phyloP scores from a whole-genome alignment of 495 filamentous ascomycete genomes.

The Hypoxylon fuscum region DNA sequence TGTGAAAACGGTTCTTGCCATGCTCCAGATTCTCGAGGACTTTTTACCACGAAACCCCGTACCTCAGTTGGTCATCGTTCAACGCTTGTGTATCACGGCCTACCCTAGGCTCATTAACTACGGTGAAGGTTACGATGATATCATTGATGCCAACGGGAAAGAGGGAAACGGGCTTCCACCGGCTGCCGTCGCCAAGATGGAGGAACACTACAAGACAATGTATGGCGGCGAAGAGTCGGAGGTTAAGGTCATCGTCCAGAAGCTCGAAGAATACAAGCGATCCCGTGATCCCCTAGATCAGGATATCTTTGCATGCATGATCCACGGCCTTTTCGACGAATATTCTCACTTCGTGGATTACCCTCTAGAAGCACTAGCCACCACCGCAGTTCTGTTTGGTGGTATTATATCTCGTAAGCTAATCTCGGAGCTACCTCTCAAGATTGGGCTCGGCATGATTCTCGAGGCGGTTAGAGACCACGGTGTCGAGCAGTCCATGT shows the following conservation, averaged over 20 bases:
- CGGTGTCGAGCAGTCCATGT: slow-evolving; percentile 84
- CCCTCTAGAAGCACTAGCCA: slow-evolving; percentile 90
- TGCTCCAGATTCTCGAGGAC: slow-evolving; percentile 82
- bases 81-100: slow-evolving; percentile 86
- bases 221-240: slow-evolving; percentile 82
- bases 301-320: slow-evolving; percentile 97
- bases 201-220: slow-evolving; percentile 96
- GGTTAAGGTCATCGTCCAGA: slow-evolving; percentile 79
- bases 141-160: slow-evolving; percentile 84
- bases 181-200: slow-evolving; percentile 89
- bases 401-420: slow-evolving; percentile 94
- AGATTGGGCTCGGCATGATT: slow-evolving; percentile 94
- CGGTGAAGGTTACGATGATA: slow-evolving; percentile 87
- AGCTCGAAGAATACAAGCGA: slow-evolving; percentile 83
- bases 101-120: slow-evolving; percentile 98
- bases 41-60: slow-evolving; percentile 58
- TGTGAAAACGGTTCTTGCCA: slow-evolving; percentile 82
- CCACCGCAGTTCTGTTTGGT: slow-evolving; percentile 95
- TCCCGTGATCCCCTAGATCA: slow-evolving; percentile 85
- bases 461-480: slow-evolving; percentile 91
- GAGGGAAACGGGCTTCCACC: slow-evolving; percentile 79
- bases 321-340: slow-evolving; percentile 96
- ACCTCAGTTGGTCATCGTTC: slow-evolving; percentile 65
- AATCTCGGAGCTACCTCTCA: slow-evolving; percentile 86
- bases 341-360: slow-evolving; percentile 95